Percentiles rank a stretch among this genome's conserved stretches.
These are phyloP conservation scores for Claviceps fusiformis DNA, from an alignment of 2,329 filamentous ascomycete genomes.

Conservation along the genomic window DNA sequence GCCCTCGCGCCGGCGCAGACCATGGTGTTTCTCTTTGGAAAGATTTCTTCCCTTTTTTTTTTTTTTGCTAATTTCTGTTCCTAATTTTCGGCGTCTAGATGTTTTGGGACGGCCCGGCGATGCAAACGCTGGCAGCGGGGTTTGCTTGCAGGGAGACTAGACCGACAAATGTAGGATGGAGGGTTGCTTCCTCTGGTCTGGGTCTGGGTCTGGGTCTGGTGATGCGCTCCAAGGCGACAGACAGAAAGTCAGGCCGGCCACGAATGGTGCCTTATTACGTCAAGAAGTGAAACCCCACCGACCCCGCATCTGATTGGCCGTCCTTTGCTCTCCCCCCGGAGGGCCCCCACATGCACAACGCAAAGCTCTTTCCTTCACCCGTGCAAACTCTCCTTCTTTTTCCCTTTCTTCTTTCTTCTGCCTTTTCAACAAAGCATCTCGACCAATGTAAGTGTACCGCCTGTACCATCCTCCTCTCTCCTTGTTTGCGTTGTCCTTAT, in stretches of 20 bases:
- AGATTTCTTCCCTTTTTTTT: not conserved
- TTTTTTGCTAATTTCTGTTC: not conserved
- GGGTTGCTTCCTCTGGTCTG: not conserved
- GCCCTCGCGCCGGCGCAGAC: conserved; percentile 38
- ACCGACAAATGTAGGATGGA: not conserved
- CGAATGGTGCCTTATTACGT: not conserved
- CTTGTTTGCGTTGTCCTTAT: not conserved
- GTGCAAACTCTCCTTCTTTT: not conserved
- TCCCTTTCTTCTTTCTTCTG: not conserved
- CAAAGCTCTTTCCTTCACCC: not conserved
- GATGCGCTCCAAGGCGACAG: not conserved
- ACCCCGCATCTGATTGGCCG: not conserved
- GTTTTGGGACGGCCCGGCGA: not conserved
- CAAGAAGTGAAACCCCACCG: not conserved
- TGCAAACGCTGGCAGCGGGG: not conserved
- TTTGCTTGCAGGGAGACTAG: not conserved
- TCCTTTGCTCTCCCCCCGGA: not conserved
- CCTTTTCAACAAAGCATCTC: not conserved
- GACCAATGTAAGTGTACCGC: not conserved
- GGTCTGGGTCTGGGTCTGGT: not conserved
- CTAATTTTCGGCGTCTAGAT: not conserved
- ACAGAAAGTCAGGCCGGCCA: not conserved
- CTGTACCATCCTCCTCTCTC: not conserved
- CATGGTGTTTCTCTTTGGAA: conserved; percentile 30
- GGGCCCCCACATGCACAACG: not conserved